Conservation (phyloP, 2,329 filamentous ascomycete species). For the Arthrobotrys sphaeroides region DNA sequence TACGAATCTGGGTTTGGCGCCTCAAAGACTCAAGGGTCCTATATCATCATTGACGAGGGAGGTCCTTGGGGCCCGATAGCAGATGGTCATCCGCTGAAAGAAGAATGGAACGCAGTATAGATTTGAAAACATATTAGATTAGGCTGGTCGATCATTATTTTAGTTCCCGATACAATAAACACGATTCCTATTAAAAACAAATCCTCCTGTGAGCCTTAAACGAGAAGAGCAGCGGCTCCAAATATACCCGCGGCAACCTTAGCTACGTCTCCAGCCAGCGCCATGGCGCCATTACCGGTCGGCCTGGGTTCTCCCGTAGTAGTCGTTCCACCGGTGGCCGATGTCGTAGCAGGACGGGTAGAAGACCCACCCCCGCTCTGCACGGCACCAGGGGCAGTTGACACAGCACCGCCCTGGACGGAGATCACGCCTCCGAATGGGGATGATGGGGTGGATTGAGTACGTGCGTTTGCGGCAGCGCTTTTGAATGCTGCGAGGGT, state of each 20-base stretch:
- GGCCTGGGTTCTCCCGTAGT: neutral
- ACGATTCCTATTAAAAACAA: too few species aligned
- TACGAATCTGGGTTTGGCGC: too few species aligned
- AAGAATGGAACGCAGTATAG: too few species aligned
- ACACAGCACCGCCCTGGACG: slow-evolving; percentile 17
- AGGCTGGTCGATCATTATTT: too few species aligned
- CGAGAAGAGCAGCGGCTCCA: slow-evolving; percentile 15
- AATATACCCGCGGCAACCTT: slow-evolving; percentile 9
- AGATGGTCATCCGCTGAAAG: too few species aligned
- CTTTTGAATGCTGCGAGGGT: slow-evolving; percentile 44
- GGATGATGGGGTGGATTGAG: slow-evolving; percentile 1
- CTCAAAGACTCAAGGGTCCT: too few species aligned
- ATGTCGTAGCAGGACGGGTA: neutral
- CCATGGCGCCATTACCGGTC: slow-evolving; percentile 6
- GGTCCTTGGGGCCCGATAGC: too few species aligned
- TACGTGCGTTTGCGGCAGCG: slow-evolving; percentile 10
- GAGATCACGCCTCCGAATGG: slow-evolving; percentile 37
- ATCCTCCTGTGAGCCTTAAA: neutral
- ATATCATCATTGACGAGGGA: too few species aligned
- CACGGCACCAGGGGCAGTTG: slow-evolving; percentile 28
- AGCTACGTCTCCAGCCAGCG: neutral
- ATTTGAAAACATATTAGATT: too few species aligned
- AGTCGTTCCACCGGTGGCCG: neutral
- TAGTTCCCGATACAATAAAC: too few species aligned
- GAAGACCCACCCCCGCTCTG: neutral